These are phyloP conservation scores for Myriosclerotinia scirpicola DNA, from an alignment of 2,329 filamentous ascomycete genomes.

Conservation along the genomic window DNA sequence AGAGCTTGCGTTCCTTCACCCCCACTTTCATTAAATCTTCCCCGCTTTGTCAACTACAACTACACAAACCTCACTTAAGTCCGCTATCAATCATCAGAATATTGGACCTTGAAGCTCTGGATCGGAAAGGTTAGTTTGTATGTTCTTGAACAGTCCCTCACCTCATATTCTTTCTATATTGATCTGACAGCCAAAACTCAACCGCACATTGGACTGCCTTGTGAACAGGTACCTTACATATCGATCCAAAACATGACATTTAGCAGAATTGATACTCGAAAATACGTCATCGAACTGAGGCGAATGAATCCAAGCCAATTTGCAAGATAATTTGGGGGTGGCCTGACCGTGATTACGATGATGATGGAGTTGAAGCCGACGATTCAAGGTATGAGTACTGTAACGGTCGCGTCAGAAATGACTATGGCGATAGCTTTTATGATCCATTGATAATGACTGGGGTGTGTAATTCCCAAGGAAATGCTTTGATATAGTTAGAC, in stretches of 20 bases:
- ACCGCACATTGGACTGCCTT: neutral
- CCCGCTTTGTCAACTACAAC: neutral
- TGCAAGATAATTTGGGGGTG: slow-evolving; percentile 1
- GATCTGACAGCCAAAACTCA: neutral
- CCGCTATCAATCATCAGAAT: neutral
- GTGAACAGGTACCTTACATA: too few species aligned
- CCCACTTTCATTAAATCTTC: neutral
- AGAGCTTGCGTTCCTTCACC: neutral
- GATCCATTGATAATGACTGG: neutral
- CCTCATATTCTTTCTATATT: neutral
- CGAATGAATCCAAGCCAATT: neutral
- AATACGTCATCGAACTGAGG: neutral
- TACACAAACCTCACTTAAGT: neutral
- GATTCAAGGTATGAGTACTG: neutral
- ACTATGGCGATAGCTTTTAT: neutral
- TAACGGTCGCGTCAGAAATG: neutral
- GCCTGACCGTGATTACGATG: neutral
- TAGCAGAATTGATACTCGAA: too few species aligned
- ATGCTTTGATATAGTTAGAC: neutral
- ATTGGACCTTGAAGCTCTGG: neutral
- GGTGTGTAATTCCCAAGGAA: neutral
- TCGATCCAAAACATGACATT: too few species aligned
- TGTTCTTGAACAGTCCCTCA: neutral
- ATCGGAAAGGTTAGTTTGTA: neutral
- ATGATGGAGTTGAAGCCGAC: neutral